Evolutionary conservation across 140 eudicot species (phyloP), one percentile per base, ranked within the genome.

Genomic region (Oenanthe javanica): DNA sequence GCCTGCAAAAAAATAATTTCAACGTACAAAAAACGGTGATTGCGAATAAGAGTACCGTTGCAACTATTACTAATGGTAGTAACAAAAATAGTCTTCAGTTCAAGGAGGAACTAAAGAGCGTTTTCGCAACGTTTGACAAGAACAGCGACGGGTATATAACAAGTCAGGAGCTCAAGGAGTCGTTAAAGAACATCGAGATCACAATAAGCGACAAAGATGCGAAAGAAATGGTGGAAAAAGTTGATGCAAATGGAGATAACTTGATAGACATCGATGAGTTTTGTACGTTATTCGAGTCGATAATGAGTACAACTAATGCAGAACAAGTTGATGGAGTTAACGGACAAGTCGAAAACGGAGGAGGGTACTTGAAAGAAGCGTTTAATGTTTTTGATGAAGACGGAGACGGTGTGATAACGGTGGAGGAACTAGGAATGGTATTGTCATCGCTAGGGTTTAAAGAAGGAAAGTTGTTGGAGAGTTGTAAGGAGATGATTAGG

Each of bases 341-440:
- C 21, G 73, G 40, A 67, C 64, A 55, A 5, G 46, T 1, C 27
- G 54, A 19, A 42, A 54, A 67, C 2, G 85, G 59, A 47, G 88
- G 2, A 4, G 78, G 78, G 1, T 74, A 74, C 4, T 47, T 91
- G 84, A 93, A 40, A 70, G 95, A 91, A 57, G 98, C 98, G 45
- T 93, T 93, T 84, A 89, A 85, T 81, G 97, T 93, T 42, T 93
- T 93, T 46, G 97, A 93, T 81, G 96, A 88, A 27, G 91, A 94
- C 79, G 85, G 84, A 85, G 96, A 93, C 80, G 98, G 98, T 77
- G 80, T 88, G 13, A 90, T 93, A 14, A 91, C 90, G 31, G 96
- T 89, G 55, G 92, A 93, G 50, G 98, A 93, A 43, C 79, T 93
- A 85, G 94, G 96, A 1, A 59, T 86, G 76, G 94, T 93, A 69